Evolutionary conservation across 2,329 filamentous ascomycete species (phyloP).

Genomic region (Coniochaeta ligniaria): DNA sequence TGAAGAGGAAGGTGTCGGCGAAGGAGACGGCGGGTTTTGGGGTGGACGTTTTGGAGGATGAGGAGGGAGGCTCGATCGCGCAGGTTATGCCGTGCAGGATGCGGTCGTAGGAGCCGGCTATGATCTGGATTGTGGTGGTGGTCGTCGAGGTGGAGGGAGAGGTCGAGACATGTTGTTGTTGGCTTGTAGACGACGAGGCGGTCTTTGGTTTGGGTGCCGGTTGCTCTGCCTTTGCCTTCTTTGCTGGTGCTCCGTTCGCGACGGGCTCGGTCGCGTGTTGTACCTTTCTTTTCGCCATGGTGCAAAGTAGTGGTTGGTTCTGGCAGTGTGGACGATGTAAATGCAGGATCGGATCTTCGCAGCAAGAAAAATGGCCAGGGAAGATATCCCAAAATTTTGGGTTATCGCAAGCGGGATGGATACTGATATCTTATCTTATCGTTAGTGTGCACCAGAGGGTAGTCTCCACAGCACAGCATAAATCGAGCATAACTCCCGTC

Average conservation of each 20-base stretch:
- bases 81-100: conserved; percentile 85
- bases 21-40: conserved; percentile 55
- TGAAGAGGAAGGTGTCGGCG: conserved; percentile 91
- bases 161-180: neutral
- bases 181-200: neutral
- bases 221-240: neutral
- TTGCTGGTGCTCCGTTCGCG: neutral
- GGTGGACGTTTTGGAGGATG: neutral
- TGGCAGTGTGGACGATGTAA: conserved; percentile 4
- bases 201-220: neutral
- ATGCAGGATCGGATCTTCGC: conserved; percentile 2
- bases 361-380: conserved; percentile 6
- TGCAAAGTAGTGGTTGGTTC: neutral
- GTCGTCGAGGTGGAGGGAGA: no score
- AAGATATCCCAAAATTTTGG: conserved; percentile 4
- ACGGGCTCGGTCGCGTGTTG: neutral
- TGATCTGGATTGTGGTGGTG: conserved; percentile 67
- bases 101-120: conserved; percentile 90
- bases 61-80: conserved; percentile 33
- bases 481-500: neutral
- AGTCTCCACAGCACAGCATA: neutral
- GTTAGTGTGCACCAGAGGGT: neutral
- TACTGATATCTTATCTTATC: conserved; percentile 8
- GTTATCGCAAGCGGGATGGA: conserved; percentile 7
- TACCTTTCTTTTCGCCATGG: neutral